Percentiles rank a stretch among this genome's conserved stretches.
Evolutionary conservation across 495 filamentous ascomycete species (phyloP).

Genomic region (Articulospora tetracladia): DNA sequence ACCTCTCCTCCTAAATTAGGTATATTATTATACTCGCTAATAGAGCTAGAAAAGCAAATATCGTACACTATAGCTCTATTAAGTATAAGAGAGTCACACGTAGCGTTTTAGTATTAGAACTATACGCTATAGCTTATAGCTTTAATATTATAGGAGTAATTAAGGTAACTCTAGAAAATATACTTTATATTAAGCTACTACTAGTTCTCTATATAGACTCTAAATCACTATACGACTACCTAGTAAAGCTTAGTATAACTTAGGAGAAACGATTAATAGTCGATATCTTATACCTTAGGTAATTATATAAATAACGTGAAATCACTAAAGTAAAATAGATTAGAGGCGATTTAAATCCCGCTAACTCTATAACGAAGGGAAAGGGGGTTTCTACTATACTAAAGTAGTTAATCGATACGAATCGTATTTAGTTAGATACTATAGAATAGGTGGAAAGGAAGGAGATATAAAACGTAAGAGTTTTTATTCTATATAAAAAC

Average conservation of each 20-base stretch:
- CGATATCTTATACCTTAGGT: constrained; percentile 7
- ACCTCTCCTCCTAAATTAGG: constrained; percentile 16
- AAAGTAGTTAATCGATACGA: constrained; percentile 18
- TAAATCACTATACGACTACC: constrained; percentile 15
- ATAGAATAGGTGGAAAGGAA: constrained; percentile 17
- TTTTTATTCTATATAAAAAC: neutral
- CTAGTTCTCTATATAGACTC: constrained; percentile 15
- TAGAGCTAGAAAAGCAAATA: constrained; percentile 8
- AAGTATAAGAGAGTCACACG: constrained; percentile 21
- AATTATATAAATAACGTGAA: constrained; percentile 18
- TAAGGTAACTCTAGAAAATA: constrained; percentile 3
- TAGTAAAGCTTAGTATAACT: constrained; percentile 13
- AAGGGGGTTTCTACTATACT: constrained; percentile 4
- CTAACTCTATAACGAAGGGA: constrained; percentile 18
- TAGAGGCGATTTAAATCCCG: constrained; percentile 11
- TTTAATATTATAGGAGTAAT: constrained; percentile 6
- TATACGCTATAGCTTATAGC: constrained; percentile 15
- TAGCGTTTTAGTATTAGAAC: constrained; percentile 12
- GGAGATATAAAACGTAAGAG: neutral
- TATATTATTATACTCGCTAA: constrained; percentile 15
- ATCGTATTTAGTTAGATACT: constrained; percentile 5
- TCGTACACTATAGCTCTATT: constrained; percentile 12
- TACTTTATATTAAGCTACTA: neutral
- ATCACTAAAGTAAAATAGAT: constrained; percentile 21
- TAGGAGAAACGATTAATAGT: constrained; percentile 19